Conservation (phyloP, 2,329 filamentous ascomycete species). For the Aschersonia sp. region DNA sequence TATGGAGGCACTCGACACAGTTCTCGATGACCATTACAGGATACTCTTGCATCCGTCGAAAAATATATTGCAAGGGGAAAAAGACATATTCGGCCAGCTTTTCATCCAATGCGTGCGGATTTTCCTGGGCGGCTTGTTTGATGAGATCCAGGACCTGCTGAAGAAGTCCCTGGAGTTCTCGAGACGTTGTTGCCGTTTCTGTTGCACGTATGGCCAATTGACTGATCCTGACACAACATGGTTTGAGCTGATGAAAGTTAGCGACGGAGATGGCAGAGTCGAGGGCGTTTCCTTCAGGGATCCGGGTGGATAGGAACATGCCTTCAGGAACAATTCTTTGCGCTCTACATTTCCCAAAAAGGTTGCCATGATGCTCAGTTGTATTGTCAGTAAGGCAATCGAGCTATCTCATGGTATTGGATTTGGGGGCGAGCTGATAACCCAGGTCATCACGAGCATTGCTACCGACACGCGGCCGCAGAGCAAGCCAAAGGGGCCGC, state of each 20-base stretch:
- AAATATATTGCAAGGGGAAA: conserved; percentile 78
- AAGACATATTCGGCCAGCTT: conserved; percentile 90
- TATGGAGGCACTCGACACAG: conserved; percentile 57
- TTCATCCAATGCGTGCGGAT: conserved; percentile 47
- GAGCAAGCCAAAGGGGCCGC: too few species aligned
- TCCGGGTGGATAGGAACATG: conserved; percentile 4
- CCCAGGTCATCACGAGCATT: too few species aligned
- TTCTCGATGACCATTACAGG: conserved; percentile 61
- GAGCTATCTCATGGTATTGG: too few species aligned
- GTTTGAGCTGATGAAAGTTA: conserved; percentile 38
- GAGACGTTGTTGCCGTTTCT: conserved; percentile 24
- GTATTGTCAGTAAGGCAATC: not conserved
- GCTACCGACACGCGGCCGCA: too few species aligned
- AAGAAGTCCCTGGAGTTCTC: conserved; percentile 29
- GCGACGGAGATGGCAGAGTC: not conserved
- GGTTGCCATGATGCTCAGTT: conserved; percentile 6
- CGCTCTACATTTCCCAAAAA: conserved; percentile 8
- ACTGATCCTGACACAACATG: conserved; percentile 45
- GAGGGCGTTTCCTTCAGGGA: not conserved
- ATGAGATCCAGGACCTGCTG: conserved; percentile 31
- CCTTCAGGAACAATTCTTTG: conserved; percentile 23
- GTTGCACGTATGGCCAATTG: conserved; percentile 36
- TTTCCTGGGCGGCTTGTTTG: conserved; percentile 23
- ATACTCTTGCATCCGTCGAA: conserved; percentile 59
- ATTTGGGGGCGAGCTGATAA: too few species aligned